Evolutionary conservation across 192 early-diverging fungal species (phyloP), one percentile per base, ranked within the genome.

Genomic region (Mortierella claussenii): DNA sequence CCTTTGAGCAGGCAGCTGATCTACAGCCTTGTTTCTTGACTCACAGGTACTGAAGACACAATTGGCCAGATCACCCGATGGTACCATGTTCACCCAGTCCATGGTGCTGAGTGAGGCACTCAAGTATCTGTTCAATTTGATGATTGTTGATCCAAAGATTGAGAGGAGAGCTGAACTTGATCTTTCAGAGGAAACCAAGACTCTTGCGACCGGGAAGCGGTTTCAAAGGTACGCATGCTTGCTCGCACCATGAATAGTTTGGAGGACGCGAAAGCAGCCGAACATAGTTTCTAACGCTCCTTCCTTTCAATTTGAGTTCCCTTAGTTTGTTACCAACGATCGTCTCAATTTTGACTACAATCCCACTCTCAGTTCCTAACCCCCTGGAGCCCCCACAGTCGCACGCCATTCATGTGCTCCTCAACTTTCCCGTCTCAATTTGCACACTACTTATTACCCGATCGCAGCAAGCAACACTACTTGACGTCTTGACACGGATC

Each of bases 401-500:
- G 7, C 92, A 94, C 78, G 89, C 89, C 0, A 87, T 95, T n/a
- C 90, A 95, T 65, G 86, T 86, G 0, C 69, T 95, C 4, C 70
- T 95, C 61, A 84, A 89, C 37, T 83, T 79, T 30, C 83, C 83
- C n/a, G 66, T 82, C 27, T 44, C 68, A 20, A 23, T 57, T 48
- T 69, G 74, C 31, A 49, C 58, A 49, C 64, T 65, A 18, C 51
- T 69, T 43, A 55, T 81, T 43, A 80, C 62, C 40, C 58, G 60
- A n/a, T 52, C 78, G 42, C 45, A 61, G 30, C 47, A 73, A 23
- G 66, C 73, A 17, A 46, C 28, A 9, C 46, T 78, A 7, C 37
- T 61, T 37, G 52, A 78, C 26, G 56, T 79, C 10, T 31, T 81
- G 13, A 58, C 55, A 13, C 55, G 55, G 15, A 60, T 66, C 31